phyloP scores from a whole-genome alignment of 805 yeast genomes.

The Wickerhamiella domercqiae region DNA sequence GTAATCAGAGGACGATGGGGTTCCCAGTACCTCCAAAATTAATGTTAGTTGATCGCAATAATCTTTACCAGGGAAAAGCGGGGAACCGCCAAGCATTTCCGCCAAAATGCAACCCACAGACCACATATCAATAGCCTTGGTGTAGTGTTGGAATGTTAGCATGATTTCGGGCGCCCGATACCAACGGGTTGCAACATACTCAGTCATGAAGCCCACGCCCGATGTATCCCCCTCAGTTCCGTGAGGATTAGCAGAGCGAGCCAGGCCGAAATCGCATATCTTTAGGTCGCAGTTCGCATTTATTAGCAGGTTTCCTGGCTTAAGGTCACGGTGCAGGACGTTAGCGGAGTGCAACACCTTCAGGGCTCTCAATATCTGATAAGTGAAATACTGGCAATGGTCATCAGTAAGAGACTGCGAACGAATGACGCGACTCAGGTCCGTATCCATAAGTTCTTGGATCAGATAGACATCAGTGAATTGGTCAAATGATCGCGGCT shows the following conservation, averaged over 20 bases:
- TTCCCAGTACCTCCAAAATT: conserved; percentile 76
- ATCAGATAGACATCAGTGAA: conserved; percentile 77
- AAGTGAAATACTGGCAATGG: conserved; percentile 84
- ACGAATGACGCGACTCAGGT: conserved; percentile 91
- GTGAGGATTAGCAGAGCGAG: conserved; percentile 36
- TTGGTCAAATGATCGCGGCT: conserved; percentile 58
- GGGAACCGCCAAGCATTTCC: conserved; percentile 72
- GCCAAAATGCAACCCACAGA: conserved; percentile 92
- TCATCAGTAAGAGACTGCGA: conserved; percentile 81
- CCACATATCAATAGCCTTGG: conserved; percentile 94
- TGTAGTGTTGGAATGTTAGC: conserved; percentile 85
- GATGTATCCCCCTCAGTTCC: conserved; percentile 23
- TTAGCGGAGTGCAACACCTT: conserved; percentile 89
- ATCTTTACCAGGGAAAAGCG: conserved; percentile 86
- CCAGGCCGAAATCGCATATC: conserved; percentile 88
- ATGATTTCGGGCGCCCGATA: conserved; percentile 95
- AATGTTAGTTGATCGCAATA: conserved; percentile 89
- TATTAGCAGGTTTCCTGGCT: conserved; percentile 73
- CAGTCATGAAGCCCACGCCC: conserved; percentile 48
- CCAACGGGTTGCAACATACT: conserved; percentile 96
- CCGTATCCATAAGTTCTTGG: conserved; percentile 90
- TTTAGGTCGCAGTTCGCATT: conserved; percentile 90
- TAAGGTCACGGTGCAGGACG: conserved; percentile 82
- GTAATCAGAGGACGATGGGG: conserved; percentile 64
- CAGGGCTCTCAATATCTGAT: conserved; percentile 79